A percentile compares a stretch with the other conserved stretches of the same genome.
Evolutionary conservation across 1,139 yeast genomes (phyloP).

Genomic region (Schwanniomyces etchellsii): DNA sequence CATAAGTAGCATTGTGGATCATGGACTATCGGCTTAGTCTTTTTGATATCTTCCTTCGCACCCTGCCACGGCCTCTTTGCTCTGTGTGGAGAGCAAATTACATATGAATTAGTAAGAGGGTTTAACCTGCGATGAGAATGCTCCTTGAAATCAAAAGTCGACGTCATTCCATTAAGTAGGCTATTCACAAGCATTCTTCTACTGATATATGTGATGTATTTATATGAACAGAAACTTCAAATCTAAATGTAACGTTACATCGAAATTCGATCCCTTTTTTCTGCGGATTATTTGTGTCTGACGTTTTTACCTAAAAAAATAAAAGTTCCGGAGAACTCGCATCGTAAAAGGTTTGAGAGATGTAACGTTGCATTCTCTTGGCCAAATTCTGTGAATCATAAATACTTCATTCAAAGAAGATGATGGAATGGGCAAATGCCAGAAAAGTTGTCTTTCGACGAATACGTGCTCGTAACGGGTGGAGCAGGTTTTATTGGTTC

Average conservation of each 20-base stretch:
- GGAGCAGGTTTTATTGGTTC: slow-evolving; percentile 61
- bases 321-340: too few relatives aligned
- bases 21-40: slow-evolving; percentile 43
- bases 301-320: too few relatives aligned
- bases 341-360: too few relatives aligned
- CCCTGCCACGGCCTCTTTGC: slow-evolving; percentile 84
- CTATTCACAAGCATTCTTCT: background rate
- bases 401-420: too few relatives aligned
- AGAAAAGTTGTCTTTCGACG: slow-evolving; percentile 7
- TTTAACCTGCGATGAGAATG: slow-evolving; percentile 67
- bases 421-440: background rate
- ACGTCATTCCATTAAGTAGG: slow-evolving; percentile 14
- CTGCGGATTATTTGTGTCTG: too few relatives aligned
- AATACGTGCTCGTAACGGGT: slow-evolving; percentile 44
- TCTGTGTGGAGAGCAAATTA: slow-evolving; percentile 72
- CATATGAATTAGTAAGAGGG: slow-evolving; percentile 59
- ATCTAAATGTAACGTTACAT: slow-evolving; percentile 6
- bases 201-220: background rate
- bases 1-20: slow-evolving; percentile 70
- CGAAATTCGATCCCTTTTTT: background rate
- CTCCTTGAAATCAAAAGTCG: slow-evolving; percentile 43
- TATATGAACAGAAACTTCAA: background rate
- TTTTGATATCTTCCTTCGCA: slow-evolving; percentile 51
- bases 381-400: too few relatives aligned
- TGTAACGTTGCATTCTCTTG: slow-evolving; percentile 21